Conservation (phyloP, 805 yeast genomes). For the Hyphopichia homilentoma region DNA sequence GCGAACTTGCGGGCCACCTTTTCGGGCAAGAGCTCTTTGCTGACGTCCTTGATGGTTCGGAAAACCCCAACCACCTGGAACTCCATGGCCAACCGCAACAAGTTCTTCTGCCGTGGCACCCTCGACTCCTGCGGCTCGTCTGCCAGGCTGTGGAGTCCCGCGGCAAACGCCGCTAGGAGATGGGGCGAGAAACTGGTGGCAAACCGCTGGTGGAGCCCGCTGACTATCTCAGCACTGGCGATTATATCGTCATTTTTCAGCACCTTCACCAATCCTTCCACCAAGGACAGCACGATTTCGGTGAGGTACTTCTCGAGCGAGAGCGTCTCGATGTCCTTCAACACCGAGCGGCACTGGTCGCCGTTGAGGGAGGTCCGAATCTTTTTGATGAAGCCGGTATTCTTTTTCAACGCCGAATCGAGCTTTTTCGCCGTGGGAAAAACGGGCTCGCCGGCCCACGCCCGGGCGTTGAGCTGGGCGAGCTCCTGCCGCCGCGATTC, state of each 20-base stretch:
- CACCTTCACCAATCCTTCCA: slow-evolving; percentile 57
- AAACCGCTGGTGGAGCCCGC: slow-evolving; percentile 78
- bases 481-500: slow-evolving; percentile 30
- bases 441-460: slow-evolving; percentile 49
- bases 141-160: slow-evolving; percentile 25
- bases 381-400: slow-evolving; percentile 74
- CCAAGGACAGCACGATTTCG: slow-evolving; percentile 60
- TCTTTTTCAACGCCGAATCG: slow-evolving; percentile 79
- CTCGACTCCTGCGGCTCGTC: slow-evolving; percentile 37
- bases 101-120: slow-evolving; percentile 39
- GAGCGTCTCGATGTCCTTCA: slow-evolving; percentile 59
- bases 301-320: slow-evolving; percentile 71
- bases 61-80: slow-evolving; percentile 56
- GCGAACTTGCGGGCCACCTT: slow-evolving; percentile 34
- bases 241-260: slow-evolving; percentile 53
- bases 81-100: slow-evolving; percentile 55
- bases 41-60: slow-evolving; percentile 39
- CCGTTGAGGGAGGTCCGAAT: slow-evolving; percentile 53
- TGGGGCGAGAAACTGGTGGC: slow-evolving; percentile 46
- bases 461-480: slow-evolving; percentile 37
- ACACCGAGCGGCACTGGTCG: slow-evolving; percentile 43
- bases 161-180: slow-evolving; percentile 40
- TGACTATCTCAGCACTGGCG: slow-evolving; percentile 64
- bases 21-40: slow-evolving; percentile 39
- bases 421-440: slow-evolving; percentile 27